Evolutionary conservation across 83 land plant genomes (phyloP).

Genomic region (Thuja plicata): DNA sequence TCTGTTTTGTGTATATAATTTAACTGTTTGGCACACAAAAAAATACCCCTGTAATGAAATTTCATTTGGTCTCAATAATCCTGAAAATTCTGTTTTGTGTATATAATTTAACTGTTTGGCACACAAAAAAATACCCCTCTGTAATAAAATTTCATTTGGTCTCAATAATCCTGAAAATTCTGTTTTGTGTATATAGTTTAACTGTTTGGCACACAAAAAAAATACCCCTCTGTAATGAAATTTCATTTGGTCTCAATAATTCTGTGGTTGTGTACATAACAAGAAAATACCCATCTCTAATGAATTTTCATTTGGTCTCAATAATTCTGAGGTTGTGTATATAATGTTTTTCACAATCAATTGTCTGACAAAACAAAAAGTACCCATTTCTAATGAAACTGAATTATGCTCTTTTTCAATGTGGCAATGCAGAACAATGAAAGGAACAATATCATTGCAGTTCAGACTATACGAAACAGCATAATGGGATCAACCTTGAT

Average conservation of each 20-base stretch:
- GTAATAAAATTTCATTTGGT: too few relatives aligned
- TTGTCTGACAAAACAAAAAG: background rate
- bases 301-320: background rate
- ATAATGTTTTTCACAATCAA: background rate
- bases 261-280: background rate
- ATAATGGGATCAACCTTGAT: slow-evolving; percentile 85
- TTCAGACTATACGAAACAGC: slow-evolving; percentile 69
- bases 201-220: background rate
- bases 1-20: background rate
- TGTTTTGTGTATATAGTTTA: background rate
- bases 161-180: background rate
- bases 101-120: background rate
- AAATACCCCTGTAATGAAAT: background rate
- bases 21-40: too few relatives aligned
- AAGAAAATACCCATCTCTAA: background rate
- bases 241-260: background rate
- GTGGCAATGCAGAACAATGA: slow-evolving; percentile 53
- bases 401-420: background rate
- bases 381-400: background rate
- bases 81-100: background rate
- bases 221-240: background rate
- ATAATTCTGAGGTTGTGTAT: background rate
- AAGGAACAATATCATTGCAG: slow-evolving; percentile 83
- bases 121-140: background rate
- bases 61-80: background rate